phyloP scores from a whole-genome alignment of 2,329 filamentous ascomycete genomes.

The Fusarium napiforme region DNA sequence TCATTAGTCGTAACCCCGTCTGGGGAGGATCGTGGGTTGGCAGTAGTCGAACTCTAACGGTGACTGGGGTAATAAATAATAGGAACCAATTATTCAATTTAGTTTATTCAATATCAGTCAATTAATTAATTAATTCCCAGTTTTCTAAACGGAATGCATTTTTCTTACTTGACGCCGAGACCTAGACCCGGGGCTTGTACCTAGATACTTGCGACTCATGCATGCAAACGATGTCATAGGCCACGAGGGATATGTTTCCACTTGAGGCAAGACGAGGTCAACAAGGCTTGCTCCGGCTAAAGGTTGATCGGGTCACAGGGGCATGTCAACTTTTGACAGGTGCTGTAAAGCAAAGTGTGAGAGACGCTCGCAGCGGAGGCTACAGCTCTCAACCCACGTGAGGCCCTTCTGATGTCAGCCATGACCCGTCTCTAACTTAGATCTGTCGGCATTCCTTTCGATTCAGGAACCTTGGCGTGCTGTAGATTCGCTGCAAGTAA shows the following conservation, averaged over 20 bases:
- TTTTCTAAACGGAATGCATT: slow-evolving; percentile 15
- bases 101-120: slow-evolving; percentile 10
- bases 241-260: slow-evolving; percentile 26
- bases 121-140: not conserved
- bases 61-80: not conserved
- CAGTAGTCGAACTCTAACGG: slow-evolving; percentile 9
- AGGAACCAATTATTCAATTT: not conserved
- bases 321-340: slow-evolving; percentile 10
- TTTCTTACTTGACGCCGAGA: not conserved
- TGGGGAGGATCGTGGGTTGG: slow-evolving; percentile 11
- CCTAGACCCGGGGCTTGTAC: not conserved
- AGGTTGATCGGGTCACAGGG: slow-evolving; percentile 35
- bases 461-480: slow-evolving; percentile 23
- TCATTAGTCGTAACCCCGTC: slow-evolving; percentile 3
- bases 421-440: slow-evolving; percentile 13
- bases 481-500: slow-evolving; percentile 16
- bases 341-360: not conserved
- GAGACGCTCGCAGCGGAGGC: slow-evolving; percentile 3
- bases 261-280: slow-evolving; percentile 7
- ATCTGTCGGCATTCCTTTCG: slow-evolving; percentile 37
- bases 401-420: slow-evolving; percentile 33
- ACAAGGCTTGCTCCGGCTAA: slow-evolving; percentile 28
- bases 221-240: slow-evolving; percentile 30
- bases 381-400: slow-evolving; percentile 20
- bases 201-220: slow-evolving; percentile 28